phyloP scores from a whole-genome alignment of 2,329 filamentous ascomycete species.

The Phaeomoniella chlamydospora region DNA sequence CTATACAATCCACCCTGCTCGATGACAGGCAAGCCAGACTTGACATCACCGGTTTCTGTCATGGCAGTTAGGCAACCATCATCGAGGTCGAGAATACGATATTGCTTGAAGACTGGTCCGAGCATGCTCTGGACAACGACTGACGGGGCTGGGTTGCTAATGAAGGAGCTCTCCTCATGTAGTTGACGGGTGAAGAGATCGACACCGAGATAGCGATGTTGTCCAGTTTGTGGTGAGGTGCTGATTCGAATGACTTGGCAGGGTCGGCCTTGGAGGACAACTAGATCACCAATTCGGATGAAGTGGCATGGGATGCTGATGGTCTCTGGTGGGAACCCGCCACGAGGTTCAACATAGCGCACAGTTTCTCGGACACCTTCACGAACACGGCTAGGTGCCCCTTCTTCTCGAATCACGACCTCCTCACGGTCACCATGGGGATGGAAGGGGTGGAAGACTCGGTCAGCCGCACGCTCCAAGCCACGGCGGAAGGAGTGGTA shows the following conservation, averaged over 20 bases:
- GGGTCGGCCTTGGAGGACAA: slow-evolving; percentile 96
- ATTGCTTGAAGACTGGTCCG: slow-evolving; percentile 99
- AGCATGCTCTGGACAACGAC: slow-evolving; percentile 99
- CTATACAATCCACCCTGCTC: slow-evolving; percentile 83
- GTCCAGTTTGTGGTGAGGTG: slow-evolving; percentile 90
- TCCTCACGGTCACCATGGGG: slow-evolving; percentile 21
- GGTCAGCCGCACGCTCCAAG: slow-evolving; percentile 51
- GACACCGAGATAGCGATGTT: slow-evolving; percentile 99
- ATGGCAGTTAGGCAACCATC: slow-evolving; percentile 76
- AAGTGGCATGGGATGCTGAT: slow-evolving; percentile 99
- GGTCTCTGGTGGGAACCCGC: slow-evolving; percentile 52
- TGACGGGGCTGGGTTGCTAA: slow-evolving; percentile 91
- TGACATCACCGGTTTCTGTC: slow-evolving; percentile 98
- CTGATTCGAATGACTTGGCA: slow-evolving; percentile 99
- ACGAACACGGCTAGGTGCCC: slow-evolving; percentile 29
- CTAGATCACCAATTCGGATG: slow-evolving; percentile 95
- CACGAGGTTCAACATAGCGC: slow-evolving; percentile 36
- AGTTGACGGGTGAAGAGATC: slow-evolving; percentile 99
- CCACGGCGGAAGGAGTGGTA: slow-evolving; percentile 63
- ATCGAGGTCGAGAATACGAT: slow-evolving; percentile 96
- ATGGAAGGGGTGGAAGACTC: slow-evolving; percentile 47
- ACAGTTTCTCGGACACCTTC: slow-evolving; percentile 28
- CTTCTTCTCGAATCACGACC: slow-evolving; percentile 24
- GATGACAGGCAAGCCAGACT: slow-evolving; percentile 87
- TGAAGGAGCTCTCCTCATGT: slow-evolving; percentile 95